Percentiles rank a stretch among this genome's conserved stretches.
Conservation (phyloP, 108 stramenopile genomes). For the Skeletonema potamos region DNA sequence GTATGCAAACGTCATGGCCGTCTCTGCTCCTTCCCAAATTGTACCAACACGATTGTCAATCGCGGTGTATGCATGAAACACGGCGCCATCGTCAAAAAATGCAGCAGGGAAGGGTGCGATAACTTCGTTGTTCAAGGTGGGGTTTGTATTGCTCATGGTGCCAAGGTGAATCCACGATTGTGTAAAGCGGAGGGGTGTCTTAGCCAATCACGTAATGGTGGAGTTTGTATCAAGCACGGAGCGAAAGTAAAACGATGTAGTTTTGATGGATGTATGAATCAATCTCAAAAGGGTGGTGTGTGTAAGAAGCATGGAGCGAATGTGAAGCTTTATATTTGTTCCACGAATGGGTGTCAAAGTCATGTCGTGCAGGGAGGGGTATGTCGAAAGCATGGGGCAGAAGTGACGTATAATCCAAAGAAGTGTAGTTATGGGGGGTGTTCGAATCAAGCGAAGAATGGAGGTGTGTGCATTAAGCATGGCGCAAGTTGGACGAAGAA, state of each 20-base stretch:
- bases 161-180: not conserved
- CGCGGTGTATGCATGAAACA: not conserved
- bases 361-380: not conserved
- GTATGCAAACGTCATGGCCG: slow-evolving; percentile 7
- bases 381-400: slow-evolving; percentile 7
- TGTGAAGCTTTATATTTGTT: not conserved
- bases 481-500: not conserved
- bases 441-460: not conserved
- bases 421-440: not conserved
- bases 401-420: not conserved
- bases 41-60: not conserved
- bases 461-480: not conserved
- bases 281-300: not conserved
- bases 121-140: not conserved
- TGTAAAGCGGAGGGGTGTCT: not conserved
- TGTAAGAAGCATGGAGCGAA: slow-evolving; percentile 1
- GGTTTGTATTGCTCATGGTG: not conserved
- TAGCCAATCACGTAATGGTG: not conserved
- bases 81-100: not conserved
- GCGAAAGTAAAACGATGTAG: not conserved
- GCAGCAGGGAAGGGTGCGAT: not conserved
- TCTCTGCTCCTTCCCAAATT: not conserved
- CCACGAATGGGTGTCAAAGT: not conserved
- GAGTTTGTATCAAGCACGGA: not conserved
- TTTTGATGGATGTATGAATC: not conserved